Percentiles rank a stretch among this genome's conserved stretches.
These are phyloP conservation scores for Comarum palustre DNA, from an alignment of 306 rosid genomes.

Conservation along the genomic window DNA sequence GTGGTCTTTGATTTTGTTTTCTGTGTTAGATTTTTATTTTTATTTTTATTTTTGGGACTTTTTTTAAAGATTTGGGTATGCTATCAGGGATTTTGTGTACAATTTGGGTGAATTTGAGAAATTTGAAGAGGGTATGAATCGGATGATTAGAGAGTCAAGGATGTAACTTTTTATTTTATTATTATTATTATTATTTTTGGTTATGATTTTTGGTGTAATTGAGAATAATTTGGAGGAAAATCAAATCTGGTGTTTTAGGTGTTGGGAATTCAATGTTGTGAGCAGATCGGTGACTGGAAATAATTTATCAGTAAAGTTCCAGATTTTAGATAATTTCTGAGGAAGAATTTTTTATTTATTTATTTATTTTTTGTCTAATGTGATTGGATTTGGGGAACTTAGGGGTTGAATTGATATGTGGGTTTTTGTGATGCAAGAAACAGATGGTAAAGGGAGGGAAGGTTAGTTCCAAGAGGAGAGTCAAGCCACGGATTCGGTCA, in stretches of 20 bases:
- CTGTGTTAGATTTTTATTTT: neutral
- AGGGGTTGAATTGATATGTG: slow-evolving; percentile 13
- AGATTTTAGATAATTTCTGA: neutral
- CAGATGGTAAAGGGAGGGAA: slow-evolving; percentile 93
- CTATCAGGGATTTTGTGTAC: neutral
- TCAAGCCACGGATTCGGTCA: slow-evolving; percentile 40
- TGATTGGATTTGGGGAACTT: neutral
- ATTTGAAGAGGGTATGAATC: neutral
- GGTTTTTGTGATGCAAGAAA: slow-evolving; percentile 34
- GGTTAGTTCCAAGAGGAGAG: slow-evolving; percentile 44
- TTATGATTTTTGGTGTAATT: neutral
- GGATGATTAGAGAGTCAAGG: neutral
- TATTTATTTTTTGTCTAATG: neutral
- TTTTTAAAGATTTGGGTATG: neutral
- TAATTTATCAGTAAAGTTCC: slow-evolving; percentile 17
- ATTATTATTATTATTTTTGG: neutral
- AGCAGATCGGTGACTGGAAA: slow-evolving; percentile 46
- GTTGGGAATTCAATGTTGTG: slow-evolving; percentile 14
- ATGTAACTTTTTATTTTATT: neutral
- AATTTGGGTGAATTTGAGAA: neutral
- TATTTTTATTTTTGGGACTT: neutral
- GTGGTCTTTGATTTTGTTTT: neutral
- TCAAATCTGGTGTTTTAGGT: slow-evolving; percentile 23
- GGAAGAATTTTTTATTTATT: neutral
- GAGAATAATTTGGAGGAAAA: slow-evolving; percentile 17